Evolutionary conservation across 2,329 filamentous ascomycete species (phyloP), one percentile per base, ranked within the genome.

Genomic region (Microsporum audouinii): DNA sequence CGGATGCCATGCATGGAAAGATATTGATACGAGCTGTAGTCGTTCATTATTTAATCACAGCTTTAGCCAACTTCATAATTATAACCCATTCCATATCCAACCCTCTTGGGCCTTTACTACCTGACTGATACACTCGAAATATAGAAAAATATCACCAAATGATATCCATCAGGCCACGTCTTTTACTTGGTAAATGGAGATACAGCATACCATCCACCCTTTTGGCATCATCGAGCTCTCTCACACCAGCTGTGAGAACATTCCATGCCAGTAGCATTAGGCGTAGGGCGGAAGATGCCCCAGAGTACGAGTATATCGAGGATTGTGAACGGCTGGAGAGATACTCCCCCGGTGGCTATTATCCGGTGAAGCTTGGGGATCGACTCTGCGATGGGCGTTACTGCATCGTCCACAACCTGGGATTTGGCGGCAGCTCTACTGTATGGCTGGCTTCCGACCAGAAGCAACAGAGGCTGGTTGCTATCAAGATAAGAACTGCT

Each of bases 361-460:
- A 43, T 23, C 58, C 58, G 3, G 27, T 62, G 33, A 63, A 64
- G 57, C 59, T 63, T 59, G 61, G 60, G 60, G 63, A 64, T 60
- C 23, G n/a, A 6, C 57, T 63, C 1, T 34, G 57, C 43, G 38
- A 59, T 36, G 63, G 61, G 49, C 47, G 63, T 29, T 64, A 63
- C 51, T 60, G 51, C 45, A 62, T 64, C 60, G 53, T 61, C 29
- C 57, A 63, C 31, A 63, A 62, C 51, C 63, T 64, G 23, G 63
- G 63, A 56, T 61, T 59, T 43, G 61, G 61, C 7, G 60, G 63
- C 61, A 63, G 39, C 55, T 64, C 58, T 59, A 63, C 63, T 17
- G 61, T 64, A 59, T 64, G 61, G 63, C 53, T 62, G 51, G 63
- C 63, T 61, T 61, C 55, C 34, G 63, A 63, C 17, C 10, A 63